phyloP scores from a whole-genome alignment of 2,329 filamentous ascomycete genomes.

The Fusarium pseudonygamai region DNA sequence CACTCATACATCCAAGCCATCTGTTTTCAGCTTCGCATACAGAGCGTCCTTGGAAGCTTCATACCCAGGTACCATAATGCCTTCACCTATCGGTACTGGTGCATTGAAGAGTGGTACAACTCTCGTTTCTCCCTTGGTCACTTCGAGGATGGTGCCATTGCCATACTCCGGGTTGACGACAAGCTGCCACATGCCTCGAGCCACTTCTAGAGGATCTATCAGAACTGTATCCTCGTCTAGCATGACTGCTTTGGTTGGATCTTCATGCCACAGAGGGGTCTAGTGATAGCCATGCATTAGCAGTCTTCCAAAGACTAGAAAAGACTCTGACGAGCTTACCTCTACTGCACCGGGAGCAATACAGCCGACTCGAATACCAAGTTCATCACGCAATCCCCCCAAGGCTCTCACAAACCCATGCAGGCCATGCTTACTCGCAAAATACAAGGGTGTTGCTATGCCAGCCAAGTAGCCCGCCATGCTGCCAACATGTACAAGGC shows the following conservation, averaged over 20 bases:
- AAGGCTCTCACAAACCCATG: slow-evolving; percentile 49
- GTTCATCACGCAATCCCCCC: slow-evolving; percentile 41
- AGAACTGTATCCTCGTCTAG: slow-evolving; percentile 41
- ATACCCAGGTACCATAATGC: slow-evolving; percentile 39
- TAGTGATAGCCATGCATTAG: slow-evolving; percentile 10
- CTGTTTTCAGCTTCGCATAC: slow-evolving; percentile 33
- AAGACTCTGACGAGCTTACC: slow-evolving; percentile 28
- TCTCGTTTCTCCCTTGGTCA: slow-evolving; percentile 39
- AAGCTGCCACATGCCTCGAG: slow-evolving; percentile 45
- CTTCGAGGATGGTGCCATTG: slow-evolving; percentile 48
- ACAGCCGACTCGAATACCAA: slow-evolving; percentile 37
- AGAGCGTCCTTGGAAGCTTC: slow-evolving; percentile 34
- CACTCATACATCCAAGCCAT: slow-evolving; percentile 39
- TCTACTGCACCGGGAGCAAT: slow-evolving; percentile 48
- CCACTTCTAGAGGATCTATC: slow-evolving; percentile 46
- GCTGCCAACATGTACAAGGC: slow-evolving; percentile 48
- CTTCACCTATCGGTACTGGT: slow-evolving; percentile 38
- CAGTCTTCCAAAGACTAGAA: background rate
- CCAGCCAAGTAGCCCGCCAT: slow-evolving; percentile 46
- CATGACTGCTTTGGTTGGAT: slow-evolving; percentile 44
- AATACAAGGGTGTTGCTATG: slow-evolving; percentile 49
- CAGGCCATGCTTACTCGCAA: slow-evolving; percentile 51
- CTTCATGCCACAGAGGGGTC: slow-evolving; percentile 49
- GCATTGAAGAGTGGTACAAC: slow-evolving; percentile 45
- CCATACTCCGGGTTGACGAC: slow-evolving; percentile 40